These are phyloP conservation scores for Teunomyces funiuensis DNA, from an alignment of 805 yeast genomes.

Conservation along the genomic window DNA sequence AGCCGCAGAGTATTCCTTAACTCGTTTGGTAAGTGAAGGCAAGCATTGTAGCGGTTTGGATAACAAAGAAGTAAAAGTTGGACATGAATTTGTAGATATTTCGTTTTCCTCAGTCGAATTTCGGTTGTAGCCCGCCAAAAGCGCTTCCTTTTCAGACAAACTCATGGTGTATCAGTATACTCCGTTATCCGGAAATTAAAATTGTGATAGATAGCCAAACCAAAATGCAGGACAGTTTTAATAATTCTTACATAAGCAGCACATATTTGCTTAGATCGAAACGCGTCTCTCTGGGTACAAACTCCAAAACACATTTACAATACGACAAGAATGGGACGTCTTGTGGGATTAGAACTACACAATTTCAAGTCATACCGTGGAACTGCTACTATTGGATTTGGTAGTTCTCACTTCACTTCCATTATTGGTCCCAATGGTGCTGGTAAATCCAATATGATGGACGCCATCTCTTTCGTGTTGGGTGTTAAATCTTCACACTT, in stretches of 20 bases:
- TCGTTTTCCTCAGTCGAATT: neutral
- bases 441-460: constrained; percentile 97
- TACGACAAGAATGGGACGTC: constrained; percentile 64
- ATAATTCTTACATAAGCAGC: neutral
- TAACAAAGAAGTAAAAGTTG: constrained; percentile 18
- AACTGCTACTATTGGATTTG: constrained; percentile 73
- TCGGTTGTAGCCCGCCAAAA: neutral
- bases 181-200: constrained; percentile 2
- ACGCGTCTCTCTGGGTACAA: constrained; percentile 8
- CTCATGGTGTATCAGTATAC: neutral
- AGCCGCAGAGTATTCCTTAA: neutral
- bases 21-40: constrained; percentile 14
- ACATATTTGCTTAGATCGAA: neutral
- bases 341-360: constrained; percentile 71
- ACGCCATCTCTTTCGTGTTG: constrained; percentile 91
- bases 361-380: constrained; percentile 94
- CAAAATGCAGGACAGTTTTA: neutral
- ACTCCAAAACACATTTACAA: neutral
- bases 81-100: constrained; percentile 17
- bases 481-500: constrained; percentile 78
- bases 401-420: constrained; percentile 78
- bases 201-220: no score
- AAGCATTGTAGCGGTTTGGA: constrained; percentile 26
- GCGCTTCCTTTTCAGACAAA: constrained; percentile 1
- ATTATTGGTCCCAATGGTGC: constrained; percentile 99